phyloP scores from a whole-genome alignment of 2,329 filamentous ascomycete genomes.

The Pyrenochaeta sp. region DNA sequence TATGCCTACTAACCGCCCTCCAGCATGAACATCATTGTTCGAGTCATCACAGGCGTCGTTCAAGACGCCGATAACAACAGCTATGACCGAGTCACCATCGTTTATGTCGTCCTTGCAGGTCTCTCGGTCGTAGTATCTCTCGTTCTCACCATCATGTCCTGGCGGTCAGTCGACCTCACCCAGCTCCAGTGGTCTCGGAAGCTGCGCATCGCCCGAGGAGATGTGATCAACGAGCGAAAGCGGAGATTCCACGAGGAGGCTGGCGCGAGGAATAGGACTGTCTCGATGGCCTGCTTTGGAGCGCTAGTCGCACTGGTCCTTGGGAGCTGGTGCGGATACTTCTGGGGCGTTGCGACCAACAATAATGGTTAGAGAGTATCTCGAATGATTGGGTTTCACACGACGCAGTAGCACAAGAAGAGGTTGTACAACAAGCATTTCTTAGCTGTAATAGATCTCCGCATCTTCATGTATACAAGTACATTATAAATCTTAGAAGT shows the following conservation, averaged over 20 bases:
- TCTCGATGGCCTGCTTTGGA: constrained; percentile 54
- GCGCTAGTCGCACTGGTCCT: constrained; percentile 56
- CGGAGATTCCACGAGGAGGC: constrained; percentile 47
- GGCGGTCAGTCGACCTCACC: constrained; percentile 53
- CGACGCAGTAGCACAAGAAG: too few relatives aligned
- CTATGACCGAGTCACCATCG: constrained; percentile 62
- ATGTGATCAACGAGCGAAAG: constrained; percentile 54
- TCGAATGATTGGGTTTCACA: too few relatives aligned
- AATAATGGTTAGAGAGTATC: constrained; percentile 49
- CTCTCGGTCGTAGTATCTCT: constrained; percentile 57
- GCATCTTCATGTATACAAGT: too few relatives aligned
- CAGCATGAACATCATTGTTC: constrained; percentile 67
- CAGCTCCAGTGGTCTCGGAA: constrained; percentile 67
- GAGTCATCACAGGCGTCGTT: constrained; percentile 64
- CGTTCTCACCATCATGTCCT: constrained; percentile 50
- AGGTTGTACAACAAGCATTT: too few relatives aligned
- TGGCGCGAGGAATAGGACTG: constrained; percentile 47
- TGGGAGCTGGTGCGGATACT: constrained; percentile 64
- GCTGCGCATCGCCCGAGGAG: constrained; percentile 56
- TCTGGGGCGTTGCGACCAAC: constrained; percentile 66
- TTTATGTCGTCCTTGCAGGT: constrained; percentile 64
- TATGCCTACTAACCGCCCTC: too few relatives aligned
- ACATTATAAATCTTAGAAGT: too few relatives aligned
- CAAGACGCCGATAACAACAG: constrained; percentile 65
- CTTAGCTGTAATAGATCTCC: too few relatives aligned